Evolutionary conservation across 306 rosid genomes (phyloP).

Genomic region (Trichosanthes truncata): DNA sequence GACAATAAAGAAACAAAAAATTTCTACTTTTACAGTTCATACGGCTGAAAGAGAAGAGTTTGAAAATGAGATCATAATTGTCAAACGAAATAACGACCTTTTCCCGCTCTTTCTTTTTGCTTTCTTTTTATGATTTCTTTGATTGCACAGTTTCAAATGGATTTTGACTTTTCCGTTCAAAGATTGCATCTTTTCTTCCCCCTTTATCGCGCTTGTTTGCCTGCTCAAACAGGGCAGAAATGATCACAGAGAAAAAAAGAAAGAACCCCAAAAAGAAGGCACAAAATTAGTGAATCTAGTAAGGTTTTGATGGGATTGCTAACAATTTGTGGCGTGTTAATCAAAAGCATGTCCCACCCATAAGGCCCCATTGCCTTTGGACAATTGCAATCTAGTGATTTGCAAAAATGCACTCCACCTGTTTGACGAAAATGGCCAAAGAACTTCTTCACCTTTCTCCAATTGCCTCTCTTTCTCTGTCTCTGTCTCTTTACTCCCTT

Average conservation of each 20-base stretch:
- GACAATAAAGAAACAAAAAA: background rate
- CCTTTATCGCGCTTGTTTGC: constrained; percentile 12
- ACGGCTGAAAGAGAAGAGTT: background rate
- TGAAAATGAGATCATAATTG: background rate
- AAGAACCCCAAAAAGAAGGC: background rate
- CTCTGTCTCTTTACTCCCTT: constrained; percentile 46
- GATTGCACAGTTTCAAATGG: background rate
- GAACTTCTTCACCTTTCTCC: constrained; percentile 39
- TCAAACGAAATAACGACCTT: background rate
- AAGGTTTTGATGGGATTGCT: constrained; percentile 11
- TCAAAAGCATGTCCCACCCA: constrained; percentile 71
- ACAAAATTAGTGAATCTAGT: constrained; percentile 15
- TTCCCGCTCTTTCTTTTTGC: background rate
- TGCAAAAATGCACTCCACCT: constrained; percentile 34
- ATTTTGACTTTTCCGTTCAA: constrained; percentile 4
- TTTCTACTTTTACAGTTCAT: background rate
- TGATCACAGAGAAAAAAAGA: background rate
- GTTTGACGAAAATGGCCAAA: constrained; percentile 62
- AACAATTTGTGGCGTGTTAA: constrained; percentile 19
- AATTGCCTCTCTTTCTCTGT: constrained; percentile 25
- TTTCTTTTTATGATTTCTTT: background rate
- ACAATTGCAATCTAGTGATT: constrained; percentile 72
- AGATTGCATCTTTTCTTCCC: background rate
- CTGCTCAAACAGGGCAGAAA: constrained; percentile 5
- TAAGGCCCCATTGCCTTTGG: constrained; percentile 70